These are phyloP conservation scores for Bryopsis sp. DNA, from an alignment of 139 green algal genomes.

Conservation along the genomic window DNA sequence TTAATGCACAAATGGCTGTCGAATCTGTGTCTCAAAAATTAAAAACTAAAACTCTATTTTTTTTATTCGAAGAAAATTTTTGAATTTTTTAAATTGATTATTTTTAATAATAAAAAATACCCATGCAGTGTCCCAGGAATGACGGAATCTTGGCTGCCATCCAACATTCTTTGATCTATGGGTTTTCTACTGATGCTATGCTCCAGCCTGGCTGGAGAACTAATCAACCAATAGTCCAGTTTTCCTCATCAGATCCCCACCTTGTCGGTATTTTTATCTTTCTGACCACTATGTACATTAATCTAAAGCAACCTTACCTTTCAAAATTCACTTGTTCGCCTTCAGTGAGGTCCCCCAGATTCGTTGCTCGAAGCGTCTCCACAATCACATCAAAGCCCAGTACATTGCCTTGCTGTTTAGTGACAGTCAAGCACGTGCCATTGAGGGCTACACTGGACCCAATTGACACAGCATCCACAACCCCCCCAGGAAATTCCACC, in stretches of 20 bases:
- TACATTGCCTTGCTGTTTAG: conserved; percentile 23
- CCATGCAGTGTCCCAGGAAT: too few species aligned
- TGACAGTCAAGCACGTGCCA: conserved; percentile 88
- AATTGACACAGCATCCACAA: conserved; percentile 43
- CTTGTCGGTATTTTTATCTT: background rate
- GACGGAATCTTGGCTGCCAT: background rate
- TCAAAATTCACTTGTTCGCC: conserved; percentile 14
- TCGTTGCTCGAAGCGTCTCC: conserved; percentile 88
- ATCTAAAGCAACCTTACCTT: background rate
- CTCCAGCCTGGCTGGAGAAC: background rate
- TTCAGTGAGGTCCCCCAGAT: conserved; percentile 56
- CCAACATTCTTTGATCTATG: background rate
- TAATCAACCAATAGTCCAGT: background rate
- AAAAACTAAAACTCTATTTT: background rate
- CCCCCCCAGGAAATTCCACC: conserved; percentile 61
- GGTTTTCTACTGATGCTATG: background rate
- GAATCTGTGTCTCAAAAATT: background rate
- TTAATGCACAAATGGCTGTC: background rate
- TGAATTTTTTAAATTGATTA: too few species aligned
- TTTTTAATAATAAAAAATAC: too few species aligned
- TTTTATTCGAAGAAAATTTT: background rate
- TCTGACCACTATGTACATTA: background rate
- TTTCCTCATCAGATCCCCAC: background rate
- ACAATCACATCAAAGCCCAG: conserved; percentile 82
- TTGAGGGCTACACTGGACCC: conserved; percentile 87